phyloP scores from a whole-genome alignment of 179 eudicot species.

The Beta corolliflora region DNA sequence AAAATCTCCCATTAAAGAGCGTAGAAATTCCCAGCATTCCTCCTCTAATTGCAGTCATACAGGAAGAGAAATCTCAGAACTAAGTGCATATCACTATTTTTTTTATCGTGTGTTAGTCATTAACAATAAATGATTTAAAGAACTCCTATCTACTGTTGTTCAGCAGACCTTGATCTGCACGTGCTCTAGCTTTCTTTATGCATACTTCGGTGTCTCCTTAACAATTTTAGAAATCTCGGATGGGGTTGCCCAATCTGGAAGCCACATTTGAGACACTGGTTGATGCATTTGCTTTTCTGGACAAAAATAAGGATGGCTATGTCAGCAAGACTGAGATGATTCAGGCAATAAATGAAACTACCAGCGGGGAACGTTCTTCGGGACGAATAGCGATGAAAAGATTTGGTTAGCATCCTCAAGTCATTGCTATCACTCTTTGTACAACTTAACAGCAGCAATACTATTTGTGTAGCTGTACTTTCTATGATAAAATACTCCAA shows the following conservation, averaged over 20 bases:
- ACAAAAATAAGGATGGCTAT: conserved; percentile 91
- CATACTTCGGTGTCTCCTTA: conserved; percentile 28
- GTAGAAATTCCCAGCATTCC: too few species aligned
- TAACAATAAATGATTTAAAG: too few species aligned
- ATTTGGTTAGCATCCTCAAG: conserved; percentile 64
- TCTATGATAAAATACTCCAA: background rate
- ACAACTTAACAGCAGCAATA: background rate
- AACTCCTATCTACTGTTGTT: background rate
- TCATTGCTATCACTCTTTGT: conserved; percentile 16
- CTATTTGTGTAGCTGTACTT: background rate
- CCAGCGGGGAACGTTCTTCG: conserved; percentile 76
- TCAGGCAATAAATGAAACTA: conserved; percentile 73
- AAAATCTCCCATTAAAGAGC: too few species aligned
- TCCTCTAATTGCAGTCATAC: too few species aligned
- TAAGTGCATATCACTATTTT: too few species aligned
- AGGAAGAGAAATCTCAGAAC: too few species aligned
- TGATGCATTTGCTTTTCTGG: conserved; percentile 89
- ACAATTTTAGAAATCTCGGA: conserved; percentile 60
- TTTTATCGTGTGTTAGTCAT: too few species aligned
- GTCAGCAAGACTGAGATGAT: conserved; percentile 92
- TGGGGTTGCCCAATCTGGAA: conserved; percentile 76
- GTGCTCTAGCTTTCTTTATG: background rate
- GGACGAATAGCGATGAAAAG: conserved; percentile 84
- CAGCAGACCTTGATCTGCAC: background rate
- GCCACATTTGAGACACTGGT: conserved; percentile 82